Base-by-base conservation (phyloP, 352 stramenopile species). In the Phytophthora litchii region DNA sequence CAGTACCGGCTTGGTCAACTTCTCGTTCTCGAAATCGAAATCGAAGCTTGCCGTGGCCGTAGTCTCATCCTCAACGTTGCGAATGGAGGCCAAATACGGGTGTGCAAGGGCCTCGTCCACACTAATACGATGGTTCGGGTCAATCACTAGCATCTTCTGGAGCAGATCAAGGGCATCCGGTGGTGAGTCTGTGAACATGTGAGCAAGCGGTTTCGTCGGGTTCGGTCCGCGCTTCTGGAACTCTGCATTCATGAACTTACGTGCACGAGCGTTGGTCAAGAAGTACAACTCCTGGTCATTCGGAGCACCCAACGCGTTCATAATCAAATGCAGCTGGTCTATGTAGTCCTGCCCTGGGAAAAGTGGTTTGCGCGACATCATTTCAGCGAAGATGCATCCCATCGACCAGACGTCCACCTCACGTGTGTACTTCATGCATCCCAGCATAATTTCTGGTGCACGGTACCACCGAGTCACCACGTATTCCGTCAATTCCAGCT, bases 351-450 rank as follows among this genome's bases (percentile, higher is more conserved):
- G 81, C 7, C 98, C 98, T 3, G 96, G 95, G 65, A 99, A 99
- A 17, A 99, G 89, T 55, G 97, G 96, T 58, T 99, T 99, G 41
- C 97, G 83, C 6, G 84, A 88, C 56, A 99, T 92, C 64, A 99
- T 95, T 67, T 99, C 98, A 4, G 94, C 98, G 60, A 99, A 99
- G 56, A 99, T 99, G 66, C 98, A 99, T 17, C 97, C 98, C 52
- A 99, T 97, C 53, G 86, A 96, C 95, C 95, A 99, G 0, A 98
- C 85, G 62, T 99, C 96, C 48, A 94, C 81, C 32, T 88, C 80
- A 3, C 80, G 76, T 1, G 80, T 92, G 74, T 95, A 95, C 68
- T 94, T 92, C 80, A 92, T 92, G 61, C 83, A 92, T 1, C 78
- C 82, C 9, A 94, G 64, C 83, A 92, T 88, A 47, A 92, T 88